A percentile compares a stretch with the other conserved stretches of the same genome.
These are phyloP conservation scores for Betula pendula DNA, from an alignment of 306 rosid genomes.

Conservation along the genomic window DNA sequence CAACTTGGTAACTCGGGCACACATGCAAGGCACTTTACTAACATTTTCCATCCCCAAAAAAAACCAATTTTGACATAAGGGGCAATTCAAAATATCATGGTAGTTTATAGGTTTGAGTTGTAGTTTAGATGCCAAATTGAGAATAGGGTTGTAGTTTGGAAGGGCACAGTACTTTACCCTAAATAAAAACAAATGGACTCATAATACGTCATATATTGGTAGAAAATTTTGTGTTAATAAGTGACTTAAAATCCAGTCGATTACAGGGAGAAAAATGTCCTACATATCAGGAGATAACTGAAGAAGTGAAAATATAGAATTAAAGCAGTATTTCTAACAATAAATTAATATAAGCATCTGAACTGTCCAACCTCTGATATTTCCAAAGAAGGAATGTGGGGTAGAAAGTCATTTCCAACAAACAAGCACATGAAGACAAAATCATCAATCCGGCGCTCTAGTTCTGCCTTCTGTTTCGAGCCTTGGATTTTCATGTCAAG, in stretches of 20 bases:
- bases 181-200: neutral
- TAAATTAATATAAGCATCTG: neutral
- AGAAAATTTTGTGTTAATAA: neutral
- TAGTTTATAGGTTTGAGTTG: too few relatives aligned
- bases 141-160: too few relatives aligned
- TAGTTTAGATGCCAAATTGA: too few relatives aligned
- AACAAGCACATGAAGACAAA: conserved; percentile 36
- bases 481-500: conserved; percentile 16
- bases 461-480: neutral
- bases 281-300: neutral
- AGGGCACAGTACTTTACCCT: too few relatives aligned
- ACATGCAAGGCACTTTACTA: too few relatives aligned
- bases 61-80: too few relatives aligned
- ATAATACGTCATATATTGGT: neutral
- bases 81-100: too few relatives aligned
- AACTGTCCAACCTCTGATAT: conserved; percentile 29
- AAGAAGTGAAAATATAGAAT: neutral
- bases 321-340: neutral
- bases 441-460: conserved; percentile 35
- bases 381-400: conserved; percentile 32
- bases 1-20: too few relatives aligned
- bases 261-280: neutral
- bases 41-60: too few relatives aligned
- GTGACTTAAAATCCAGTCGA: neutral
- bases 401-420: conserved; percentile 38